A percentile compares a stretch with the other conserved stretches of the same genome.
phyloP scores from a whole-genome alignment of 1,284 basidiomycete genomes.

The Puccinia hordei region DNA sequence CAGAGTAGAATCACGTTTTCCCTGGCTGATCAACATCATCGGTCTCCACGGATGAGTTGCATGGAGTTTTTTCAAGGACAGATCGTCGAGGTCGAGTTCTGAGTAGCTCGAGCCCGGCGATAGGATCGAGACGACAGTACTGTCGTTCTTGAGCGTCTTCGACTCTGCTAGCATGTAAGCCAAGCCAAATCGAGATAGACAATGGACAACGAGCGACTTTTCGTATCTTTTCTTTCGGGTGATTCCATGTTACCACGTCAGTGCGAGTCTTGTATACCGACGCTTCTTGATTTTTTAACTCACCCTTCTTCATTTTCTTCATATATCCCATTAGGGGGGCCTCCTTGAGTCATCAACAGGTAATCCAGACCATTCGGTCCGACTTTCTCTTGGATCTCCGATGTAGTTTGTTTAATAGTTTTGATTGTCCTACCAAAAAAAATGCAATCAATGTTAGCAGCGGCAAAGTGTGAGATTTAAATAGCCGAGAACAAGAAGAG shows the following conservation, averaged over 20 bases:
- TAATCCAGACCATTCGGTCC: constrained; percentile 57
- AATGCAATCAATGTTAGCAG: not conserved
- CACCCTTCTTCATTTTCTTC: constrained; percentile 51
- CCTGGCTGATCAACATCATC: constrained; percentile 54
- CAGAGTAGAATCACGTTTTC: constrained; percentile 25
- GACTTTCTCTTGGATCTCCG: constrained; percentile 23
- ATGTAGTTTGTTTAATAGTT: constrained; percentile 24
- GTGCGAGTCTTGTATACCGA: not conserved
- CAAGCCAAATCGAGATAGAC: constrained; percentile 59
- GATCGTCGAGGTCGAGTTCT: constrained; percentile 56
- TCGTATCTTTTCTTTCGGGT: constrained; percentile 53
- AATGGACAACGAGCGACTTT: constrained; percentile 59
- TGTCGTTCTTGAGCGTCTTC: constrained; percentile 56
- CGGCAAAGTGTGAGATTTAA: not conserved
- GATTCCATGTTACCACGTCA: not conserved
- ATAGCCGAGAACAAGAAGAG: not conserved
- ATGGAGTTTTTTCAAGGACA: constrained; percentile 55
- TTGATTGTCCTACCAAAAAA: constrained; percentile 29
- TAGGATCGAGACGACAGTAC: constrained; percentile 56
- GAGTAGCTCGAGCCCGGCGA: constrained; percentile 56
- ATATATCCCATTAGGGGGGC: constrained; percentile 53
- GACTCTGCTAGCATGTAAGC: constrained; percentile 57
- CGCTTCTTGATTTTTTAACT: constrained; percentile 5
- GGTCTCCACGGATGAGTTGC: constrained; percentile 52
- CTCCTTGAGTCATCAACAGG: constrained; percentile 59